phyloP scores from a whole-genome alignment of 2,329 filamentous ascomycete species.

The Exutisphaerella laricina region DNA sequence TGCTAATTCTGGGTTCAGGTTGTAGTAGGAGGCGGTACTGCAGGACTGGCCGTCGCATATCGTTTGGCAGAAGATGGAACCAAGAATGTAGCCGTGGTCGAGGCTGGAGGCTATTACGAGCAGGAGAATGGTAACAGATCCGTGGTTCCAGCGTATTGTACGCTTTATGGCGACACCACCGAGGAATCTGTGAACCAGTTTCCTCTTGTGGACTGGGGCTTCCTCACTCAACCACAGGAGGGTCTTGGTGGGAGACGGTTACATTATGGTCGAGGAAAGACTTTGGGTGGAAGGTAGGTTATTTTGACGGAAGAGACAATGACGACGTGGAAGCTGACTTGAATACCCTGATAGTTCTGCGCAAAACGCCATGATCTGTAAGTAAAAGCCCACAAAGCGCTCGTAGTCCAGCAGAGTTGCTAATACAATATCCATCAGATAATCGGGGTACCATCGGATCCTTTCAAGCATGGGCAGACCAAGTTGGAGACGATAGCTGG shows the following conservation, averaged over 20 bases:
- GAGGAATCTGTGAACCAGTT: slow-evolving; percentile 8
- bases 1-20: background rate
- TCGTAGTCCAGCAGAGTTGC: too few species aligned
- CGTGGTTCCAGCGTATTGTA: slow-evolving; percentile 23
- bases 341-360: too few species aligned
- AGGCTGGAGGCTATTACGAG: slow-evolving; percentile 26
- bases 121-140: slow-evolving; percentile 20
- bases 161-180: slow-evolving; percentile 7
- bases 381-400: too few species aligned
- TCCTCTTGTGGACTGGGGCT: slow-evolving; percentile 18
- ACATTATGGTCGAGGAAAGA: slow-evolving; percentile 28
- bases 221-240: slow-evolving; percentile 9
- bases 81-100: slow-evolving; percentile 22
- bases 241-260: slow-evolving; percentile 9
- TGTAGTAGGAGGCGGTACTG: slow-evolving; percentile 10
- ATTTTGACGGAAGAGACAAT: too few species aligned
- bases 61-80: slow-evolving; percentile 17
- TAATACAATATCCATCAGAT: too few species aligned
- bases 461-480: slow-evolving; percentile 34
- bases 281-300: slow-evolving; percentile 21
- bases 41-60: slow-evolving; percentile 20
- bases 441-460: slow-evolving; percentile 31
- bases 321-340: too few species aligned
- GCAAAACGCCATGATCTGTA: slow-evolving; percentile 24
- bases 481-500: slow-evolving; percentile 33